Percentiles rank a stretch among this genome's conserved stretches.
Evolutionary conservation across 2,329 filamentous ascomycete genomes (phyloP).

Genomic region (Ophiostoma himal-ulmi): DNA sequence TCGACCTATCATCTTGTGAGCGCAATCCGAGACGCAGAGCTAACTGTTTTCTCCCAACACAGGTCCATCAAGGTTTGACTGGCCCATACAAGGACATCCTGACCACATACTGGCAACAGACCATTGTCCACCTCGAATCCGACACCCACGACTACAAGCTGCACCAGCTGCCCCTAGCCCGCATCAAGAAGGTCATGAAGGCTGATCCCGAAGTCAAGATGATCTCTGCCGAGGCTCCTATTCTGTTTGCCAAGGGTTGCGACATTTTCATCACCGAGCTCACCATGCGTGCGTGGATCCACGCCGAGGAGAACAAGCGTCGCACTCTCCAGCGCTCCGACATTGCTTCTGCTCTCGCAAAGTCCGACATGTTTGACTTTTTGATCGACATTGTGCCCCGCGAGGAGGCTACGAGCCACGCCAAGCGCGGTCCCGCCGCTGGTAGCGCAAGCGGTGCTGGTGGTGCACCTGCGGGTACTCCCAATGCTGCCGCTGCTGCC

Average conservation of each 20-base stretch:
- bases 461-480: constrained; percentile 39
- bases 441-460: constrained; percentile 31
- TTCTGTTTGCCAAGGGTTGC: constrained; percentile 95
- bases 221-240: constrained; percentile 97
- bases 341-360: constrained; percentile 89
- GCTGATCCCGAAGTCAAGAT: constrained; percentile 99
- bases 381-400: constrained; percentile 97
- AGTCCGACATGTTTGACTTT: constrained; percentile 99
- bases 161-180: constrained; percentile 90
- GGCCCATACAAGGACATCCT: constrained; percentile 94
- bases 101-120: constrained; percentile 98
- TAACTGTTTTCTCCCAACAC: constrained; percentile 2
- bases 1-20: neutral
- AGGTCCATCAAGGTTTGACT: constrained; percentile 92
- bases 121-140: constrained; percentile 88
- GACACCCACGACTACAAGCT: constrained; percentile 98
- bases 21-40: neutral
- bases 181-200: constrained; percentile 99
- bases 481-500: constrained; percentile 40
- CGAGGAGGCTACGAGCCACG: constrained; percentile 81
- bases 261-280: constrained; percentile 99
- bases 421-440: constrained; percentile 64
- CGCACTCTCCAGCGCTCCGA: constrained; percentile 92
- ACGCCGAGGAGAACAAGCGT: constrained; percentile 97
- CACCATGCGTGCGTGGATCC: constrained; percentile 99